Evolutionary conservation across 495 filamentous ascomycete species (phyloP).

Genomic region (Tuber melanosporum): DNA sequence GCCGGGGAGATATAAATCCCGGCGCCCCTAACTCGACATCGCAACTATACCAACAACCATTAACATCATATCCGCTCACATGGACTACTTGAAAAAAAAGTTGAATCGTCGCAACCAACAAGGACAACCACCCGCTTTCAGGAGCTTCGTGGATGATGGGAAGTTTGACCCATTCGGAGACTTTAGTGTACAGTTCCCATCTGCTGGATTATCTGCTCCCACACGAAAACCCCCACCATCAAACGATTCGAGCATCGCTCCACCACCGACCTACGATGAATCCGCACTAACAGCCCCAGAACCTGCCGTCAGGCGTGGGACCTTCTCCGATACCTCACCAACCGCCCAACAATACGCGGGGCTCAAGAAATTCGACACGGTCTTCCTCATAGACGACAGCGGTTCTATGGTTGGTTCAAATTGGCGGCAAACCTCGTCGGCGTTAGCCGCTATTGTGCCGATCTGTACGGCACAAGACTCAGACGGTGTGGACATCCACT

Average conservation of each 20-base stretch:
- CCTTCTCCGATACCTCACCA: background rate
- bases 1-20: background rate
- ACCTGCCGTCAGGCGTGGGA: background rate
- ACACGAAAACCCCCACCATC: background rate
- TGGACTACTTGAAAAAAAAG: background rate
- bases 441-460: conserved; percentile 69
- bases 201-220: background rate
- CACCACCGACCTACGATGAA: background rate
- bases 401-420: conserved; percentile 69
- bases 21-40: background rate
- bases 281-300: background rate
- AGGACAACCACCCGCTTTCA: background rate
- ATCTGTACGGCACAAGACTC: conserved; percentile 76
- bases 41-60: background rate
- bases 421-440: conserved; percentile 69
- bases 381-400: conserved; percentile 91
- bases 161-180: background rate
- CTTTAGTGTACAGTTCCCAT: background rate
- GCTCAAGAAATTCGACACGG: conserved; percentile 74
- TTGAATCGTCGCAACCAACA: background rate
- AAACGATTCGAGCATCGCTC: background rate
- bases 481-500: conserved; percentile 90
- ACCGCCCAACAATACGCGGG: conserved; percentile 64
- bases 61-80: background rate
- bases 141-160: background rate